Conservation (phyloP, 2,329 filamentous ascomycete species). For the Colletotrichum tofieldiae region DNA sequence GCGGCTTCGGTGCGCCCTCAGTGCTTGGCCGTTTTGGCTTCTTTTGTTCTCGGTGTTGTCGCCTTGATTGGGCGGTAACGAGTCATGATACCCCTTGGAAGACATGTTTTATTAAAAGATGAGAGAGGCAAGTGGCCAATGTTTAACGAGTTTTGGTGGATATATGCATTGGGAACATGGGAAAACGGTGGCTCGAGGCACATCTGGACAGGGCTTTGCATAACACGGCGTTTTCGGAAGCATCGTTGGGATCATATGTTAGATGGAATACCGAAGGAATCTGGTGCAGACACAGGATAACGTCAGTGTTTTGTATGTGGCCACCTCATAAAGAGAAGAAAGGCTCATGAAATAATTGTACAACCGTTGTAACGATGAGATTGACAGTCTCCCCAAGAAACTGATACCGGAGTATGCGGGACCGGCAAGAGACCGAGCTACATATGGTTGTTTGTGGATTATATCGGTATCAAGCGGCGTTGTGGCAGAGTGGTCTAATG, state of each 20-base stretch:
- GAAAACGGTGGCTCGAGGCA: slow-evolving; percentile 18
- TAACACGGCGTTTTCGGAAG: slow-evolving; percentile 33
- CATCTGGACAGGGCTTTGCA: slow-evolving; percentile 14
- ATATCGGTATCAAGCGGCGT: neutral
- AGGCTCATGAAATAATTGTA: neutral
- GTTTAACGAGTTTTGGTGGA: slow-evolving; percentile 22
- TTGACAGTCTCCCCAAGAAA: too few species aligned
- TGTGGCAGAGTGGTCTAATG: slow-evolving; percentile 44
- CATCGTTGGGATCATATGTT: neutral
- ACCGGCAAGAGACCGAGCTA: rapidly evolving
- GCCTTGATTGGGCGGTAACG: slow-evolving; percentile 36
- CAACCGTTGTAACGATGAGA: neutral
- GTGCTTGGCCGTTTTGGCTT: slow-evolving; percentile 46
- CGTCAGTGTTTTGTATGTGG: neutral
- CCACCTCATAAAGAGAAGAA: too few species aligned
- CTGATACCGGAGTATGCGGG: neutral
- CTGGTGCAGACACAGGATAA: neutral
- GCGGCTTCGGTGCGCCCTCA: slow-evolving; percentile 58
- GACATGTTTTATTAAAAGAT: neutral
- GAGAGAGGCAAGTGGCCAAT: neutral
- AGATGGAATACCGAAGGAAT: neutral
- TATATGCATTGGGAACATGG: slow-evolving; percentile 1
- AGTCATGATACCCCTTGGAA: neutral
- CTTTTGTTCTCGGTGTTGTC: slow-evolving; percentile 47
- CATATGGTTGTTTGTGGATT: rapidly evolving